Percentiles rank a stretch among this genome's conserved stretches.
phyloP scores from a whole-genome alignment of 1,284 basidiomycete species.

The Leucoagaricus sp. region DNA sequence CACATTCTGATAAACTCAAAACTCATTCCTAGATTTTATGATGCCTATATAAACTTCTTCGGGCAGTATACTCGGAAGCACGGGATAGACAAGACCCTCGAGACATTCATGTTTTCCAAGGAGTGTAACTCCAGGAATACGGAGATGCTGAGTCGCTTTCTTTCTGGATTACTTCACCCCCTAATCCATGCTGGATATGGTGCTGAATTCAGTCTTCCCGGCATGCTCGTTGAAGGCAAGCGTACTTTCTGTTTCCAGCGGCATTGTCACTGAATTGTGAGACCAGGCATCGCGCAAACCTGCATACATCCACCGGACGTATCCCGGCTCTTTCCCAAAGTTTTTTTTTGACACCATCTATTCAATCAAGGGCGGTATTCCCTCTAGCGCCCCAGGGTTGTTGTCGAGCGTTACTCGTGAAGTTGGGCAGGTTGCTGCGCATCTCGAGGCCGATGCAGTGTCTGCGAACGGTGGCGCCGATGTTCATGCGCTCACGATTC shows the following conservation, averaged over 20 bases:
- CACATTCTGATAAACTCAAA: neutral
- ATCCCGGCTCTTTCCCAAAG: slow-evolving; percentile 25
- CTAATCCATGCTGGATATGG: slow-evolving; percentile 69
- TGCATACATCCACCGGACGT: slow-evolving; percentile 37
- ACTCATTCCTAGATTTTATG: slow-evolving; percentile 48
- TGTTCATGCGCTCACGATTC: slow-evolving; percentile 43
- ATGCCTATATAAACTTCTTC: slow-evolving; percentile 62
- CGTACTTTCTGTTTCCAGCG: neutral
- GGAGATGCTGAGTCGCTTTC: slow-evolving; percentile 61
- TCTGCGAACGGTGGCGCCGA: slow-evolving; percentile 8
- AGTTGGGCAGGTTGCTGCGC: neutral
- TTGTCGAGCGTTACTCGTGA: slow-evolving; percentile 1
- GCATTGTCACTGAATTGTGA: neutral
- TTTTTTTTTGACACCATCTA: slow-evolving; percentile 22
- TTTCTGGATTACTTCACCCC: slow-evolving; percentile 63
- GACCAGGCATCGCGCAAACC: slow-evolving; percentile 42
- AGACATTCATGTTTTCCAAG: slow-evolving; percentile 59
- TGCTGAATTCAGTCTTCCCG: slow-evolving; percentile 60
- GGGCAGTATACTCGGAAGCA: slow-evolving; percentile 42
- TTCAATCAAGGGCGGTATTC: slow-evolving; percentile 14
- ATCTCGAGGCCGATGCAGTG: neutral
- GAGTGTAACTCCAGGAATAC: slow-evolving; percentile 50
- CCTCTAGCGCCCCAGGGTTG: slow-evolving; percentile 9
- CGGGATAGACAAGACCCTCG: slow-evolving; percentile 43
- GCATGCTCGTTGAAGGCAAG: slow-evolving; percentile 65